Evolutionary conservation across 169 alveolate species (phyloP).

Genomic region (Plasmodium sp.): DNA sequence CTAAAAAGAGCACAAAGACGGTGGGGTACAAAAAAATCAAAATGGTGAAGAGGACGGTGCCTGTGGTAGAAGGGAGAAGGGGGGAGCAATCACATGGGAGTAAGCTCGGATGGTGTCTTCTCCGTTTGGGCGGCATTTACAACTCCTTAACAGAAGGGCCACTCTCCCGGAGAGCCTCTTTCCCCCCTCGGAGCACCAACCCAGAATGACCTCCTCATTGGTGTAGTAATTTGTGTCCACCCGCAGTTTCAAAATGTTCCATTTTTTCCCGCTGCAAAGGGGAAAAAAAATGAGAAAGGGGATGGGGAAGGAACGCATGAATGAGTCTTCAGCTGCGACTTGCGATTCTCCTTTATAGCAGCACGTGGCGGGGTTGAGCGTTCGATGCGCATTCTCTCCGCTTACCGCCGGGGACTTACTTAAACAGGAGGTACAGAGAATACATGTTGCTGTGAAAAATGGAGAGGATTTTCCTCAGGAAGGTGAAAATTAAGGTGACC

Average conservation of each 20-base stretch:
- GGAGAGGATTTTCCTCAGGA: constrained; percentile 13
- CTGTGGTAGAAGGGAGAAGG: not conserved
- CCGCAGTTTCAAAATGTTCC: constrained; percentile 46
- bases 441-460: constrained; percentile 49
- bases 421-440: constrained; percentile 43
- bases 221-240: constrained; percentile 68
- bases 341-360: not conserved
- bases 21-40: constrained; percentile 54
- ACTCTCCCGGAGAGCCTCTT: not conserved
- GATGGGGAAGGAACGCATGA: not conserved
- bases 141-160: not conserved
- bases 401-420: constrained; percentile 2
- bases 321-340: not conserved
- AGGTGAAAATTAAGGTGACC: constrained; percentile 35
- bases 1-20: constrained; percentile 18
- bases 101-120: not conserved
- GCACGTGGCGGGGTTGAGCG: not conserved
- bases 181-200: not conserved
- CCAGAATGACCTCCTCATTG: constrained; percentile 58
- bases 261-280: constrained; percentile 60
- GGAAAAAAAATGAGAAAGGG: not conserved
- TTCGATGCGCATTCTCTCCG: not conserved
- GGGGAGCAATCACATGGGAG: not conserved
- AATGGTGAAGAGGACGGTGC: constrained; percentile 46
- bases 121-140: not conserved